Conservation (phyloP, 352 stramenopile genomes). For the Phytopythium vexans region DNA sequence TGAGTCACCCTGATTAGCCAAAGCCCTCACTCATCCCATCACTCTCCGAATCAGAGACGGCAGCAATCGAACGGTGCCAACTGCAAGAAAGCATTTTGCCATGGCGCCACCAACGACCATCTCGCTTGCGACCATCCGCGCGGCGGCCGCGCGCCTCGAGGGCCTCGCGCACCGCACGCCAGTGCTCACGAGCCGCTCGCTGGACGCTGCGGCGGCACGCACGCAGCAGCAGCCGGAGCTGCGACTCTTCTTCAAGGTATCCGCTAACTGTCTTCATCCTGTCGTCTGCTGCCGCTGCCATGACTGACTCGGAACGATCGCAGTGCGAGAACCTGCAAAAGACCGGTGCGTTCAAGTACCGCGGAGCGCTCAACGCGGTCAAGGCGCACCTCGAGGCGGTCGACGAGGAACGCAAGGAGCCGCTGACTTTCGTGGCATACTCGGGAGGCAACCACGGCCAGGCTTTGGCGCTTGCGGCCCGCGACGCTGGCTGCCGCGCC, state of each 20-base stretch:
- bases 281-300: neutral
- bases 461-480: conserved; percentile 83
- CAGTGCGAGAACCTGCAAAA: conserved; percentile 84
- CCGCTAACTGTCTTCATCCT: no score
- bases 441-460: conserved; percentile 93
- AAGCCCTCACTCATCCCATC: no score
- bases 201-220: conserved; percentile 38
- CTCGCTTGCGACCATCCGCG: conserved; percentile 44
- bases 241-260: conserved; percentile 69
- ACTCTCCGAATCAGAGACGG: no score
- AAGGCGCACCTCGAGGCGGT: conserved; percentile 40
- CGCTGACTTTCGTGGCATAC: conserved; percentile 81
- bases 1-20: no score
- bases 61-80: no score
- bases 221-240: conserved; percentile 11
- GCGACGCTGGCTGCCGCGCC: conserved; percentile 49
- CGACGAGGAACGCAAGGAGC: conserved; percentile 2
- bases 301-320: conserved; percentile 1
- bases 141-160: conserved; percentile 46
- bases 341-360: conserved; percentile 85
- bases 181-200: conserved; percentile 52
- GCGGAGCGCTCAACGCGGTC: conserved; percentile 69
- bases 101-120: conserved; percentile 18
- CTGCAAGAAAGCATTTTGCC: neutral
- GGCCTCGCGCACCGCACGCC: conserved; percentile 61